phyloP scores from a whole-genome alignment of 2,329 filamentous ascomycete genomes.

The Epichloe gansuensis region DNA sequence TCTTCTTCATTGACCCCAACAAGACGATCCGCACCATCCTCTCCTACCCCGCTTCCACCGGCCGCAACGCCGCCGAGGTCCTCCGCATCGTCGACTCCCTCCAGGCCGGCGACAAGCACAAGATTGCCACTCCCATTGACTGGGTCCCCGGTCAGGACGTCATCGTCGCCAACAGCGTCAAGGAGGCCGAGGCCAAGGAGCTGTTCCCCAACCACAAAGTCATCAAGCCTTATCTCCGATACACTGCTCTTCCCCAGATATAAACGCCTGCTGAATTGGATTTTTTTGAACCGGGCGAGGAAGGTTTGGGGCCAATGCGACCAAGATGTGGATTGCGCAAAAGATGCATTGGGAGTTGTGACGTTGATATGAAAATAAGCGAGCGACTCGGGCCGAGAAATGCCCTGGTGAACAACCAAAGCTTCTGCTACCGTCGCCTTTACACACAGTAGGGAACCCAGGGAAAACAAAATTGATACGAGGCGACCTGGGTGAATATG shows the following conservation, averaged over 20 bases:
- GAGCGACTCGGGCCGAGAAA: no score
- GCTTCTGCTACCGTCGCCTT: no score
- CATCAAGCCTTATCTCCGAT: constrained; percentile 63
- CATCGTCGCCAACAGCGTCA: constrained; percentile 75
- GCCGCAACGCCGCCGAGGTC: constrained; percentile 70
- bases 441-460: no score
- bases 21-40: constrained; percentile 91
- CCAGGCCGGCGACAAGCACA: constrained; percentile 78
- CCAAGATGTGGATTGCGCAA: background rate
- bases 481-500: no score
- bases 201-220: constrained; percentile 69
- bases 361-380: no score
- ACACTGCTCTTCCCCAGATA: constrained; percentile 53
- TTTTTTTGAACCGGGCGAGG: background rate
- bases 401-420: no score
- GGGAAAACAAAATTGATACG: no score
- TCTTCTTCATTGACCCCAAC: constrained; percentile 87
- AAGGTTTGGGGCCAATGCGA: background rate
- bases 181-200: constrained; percentile 74
- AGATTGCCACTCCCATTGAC: constrained; percentile 79
- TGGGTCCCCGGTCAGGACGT: constrained; percentile 85
- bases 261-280: constrained; percentile 10
- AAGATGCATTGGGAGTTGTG: no score
- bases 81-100: constrained; percentile 69
- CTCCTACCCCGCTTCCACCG: constrained; percentile 83